A percentile compares a stretch with the other conserved stretches of the same genome.
These are phyloP conservation scores for Paramecium sexaurelia DNA, from an alignment of 73 alveolate genomes.

Conservation along the genomic window DNA sequence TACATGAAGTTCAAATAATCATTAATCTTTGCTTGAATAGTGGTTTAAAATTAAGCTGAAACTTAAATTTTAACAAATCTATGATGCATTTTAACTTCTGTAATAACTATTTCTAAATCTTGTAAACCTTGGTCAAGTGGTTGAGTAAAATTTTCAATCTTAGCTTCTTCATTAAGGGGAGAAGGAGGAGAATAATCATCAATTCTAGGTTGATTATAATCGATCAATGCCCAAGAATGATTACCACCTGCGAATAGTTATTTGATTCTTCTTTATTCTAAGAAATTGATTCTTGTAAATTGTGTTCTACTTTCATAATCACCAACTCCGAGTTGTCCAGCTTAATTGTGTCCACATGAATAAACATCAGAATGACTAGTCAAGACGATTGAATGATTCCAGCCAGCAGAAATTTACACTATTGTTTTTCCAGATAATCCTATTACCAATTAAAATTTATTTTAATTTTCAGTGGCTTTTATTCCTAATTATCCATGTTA, in stretches of 20 bases:
- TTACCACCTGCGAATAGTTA: conserved; percentile 96
- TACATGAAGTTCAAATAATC: conserved; percentile 17
- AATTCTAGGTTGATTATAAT: conserved; percentile 86
- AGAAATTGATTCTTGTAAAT: conserved; percentile 81
- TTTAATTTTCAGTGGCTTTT: conserved; percentile 85
- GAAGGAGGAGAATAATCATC: conserved; percentile 77
- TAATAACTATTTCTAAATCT: conserved; percentile 29
- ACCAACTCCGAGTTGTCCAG: conserved; percentile 91
- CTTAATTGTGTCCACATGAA: conserved; percentile 92
- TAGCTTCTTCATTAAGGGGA: conserved; percentile 52
- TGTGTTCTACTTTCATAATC: conserved; percentile 84
- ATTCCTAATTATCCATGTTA: conserved; percentile 95
- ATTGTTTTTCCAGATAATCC: conserved; percentile 78
- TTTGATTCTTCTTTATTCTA: conserved; percentile 85
- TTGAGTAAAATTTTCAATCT: background rate
- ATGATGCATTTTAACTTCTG: conserved; percentile 43
- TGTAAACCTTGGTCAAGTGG: background rate
- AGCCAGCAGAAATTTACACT: conserved; percentile 93
- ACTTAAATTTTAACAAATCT: conserved; percentile 35
- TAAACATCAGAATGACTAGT: conserved; percentile 87
- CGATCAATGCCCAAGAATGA: conserved; percentile 96
- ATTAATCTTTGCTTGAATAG: conserved; percentile 14
- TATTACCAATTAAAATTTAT: conserved; percentile 86
- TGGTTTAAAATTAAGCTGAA: background rate
- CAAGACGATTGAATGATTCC: conserved; percentile 96